Evolutionary conservation across 1,284 basidiomycete genomes (phyloP).

Genomic region (Phlebopus sp.): DNA sequence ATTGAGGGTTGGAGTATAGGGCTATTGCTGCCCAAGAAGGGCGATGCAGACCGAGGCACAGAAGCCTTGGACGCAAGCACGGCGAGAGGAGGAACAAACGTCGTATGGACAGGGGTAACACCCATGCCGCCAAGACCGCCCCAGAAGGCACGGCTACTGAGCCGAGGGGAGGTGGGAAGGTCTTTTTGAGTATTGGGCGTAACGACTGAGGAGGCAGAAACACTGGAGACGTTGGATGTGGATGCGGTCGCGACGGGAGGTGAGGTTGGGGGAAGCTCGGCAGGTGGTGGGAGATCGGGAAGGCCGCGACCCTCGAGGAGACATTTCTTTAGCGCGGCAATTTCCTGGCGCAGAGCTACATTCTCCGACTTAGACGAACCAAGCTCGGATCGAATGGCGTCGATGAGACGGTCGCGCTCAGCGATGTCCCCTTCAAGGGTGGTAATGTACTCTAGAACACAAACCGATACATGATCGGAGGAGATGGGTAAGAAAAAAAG

Average conservation of each 20-base stretch:
- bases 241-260: conserved; percentile 31
- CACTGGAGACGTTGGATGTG: conserved; percentile 16
- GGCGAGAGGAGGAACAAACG: conserved; percentile 64
- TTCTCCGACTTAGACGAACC: conserved; percentile 82
- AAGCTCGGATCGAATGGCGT: conserved; percentile 84
- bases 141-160: conserved; percentile 64
- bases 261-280: conserved; percentile 39
- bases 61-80: conserved; percentile 27
- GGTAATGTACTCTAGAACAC: conserved; percentile 77
- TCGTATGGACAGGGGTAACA: conserved; percentile 82
- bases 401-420: conserved; percentile 88
- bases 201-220: conserved; percentile 38
- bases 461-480: neutral
- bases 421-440: conserved; percentile 93
- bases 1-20: conserved; percentile 31
- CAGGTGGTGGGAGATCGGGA: conserved; percentile 44
- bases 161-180: conserved; percentile 60
- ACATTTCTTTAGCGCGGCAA: conserved; percentile 78
- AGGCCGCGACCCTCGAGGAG: conserved; percentile 60
- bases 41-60: neutral
- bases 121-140: conserved; percentile 67
- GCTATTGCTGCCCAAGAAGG: conserved; percentile 14
- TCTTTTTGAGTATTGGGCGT: conserved; percentile 85
- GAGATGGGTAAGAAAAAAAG: conserved; percentile 5
- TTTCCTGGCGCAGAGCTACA: conserved; percentile 79